Conservation (phyloP, 2,329 filamentous ascomycete genomes). For the Keithomyces neogunnii region DNA sequence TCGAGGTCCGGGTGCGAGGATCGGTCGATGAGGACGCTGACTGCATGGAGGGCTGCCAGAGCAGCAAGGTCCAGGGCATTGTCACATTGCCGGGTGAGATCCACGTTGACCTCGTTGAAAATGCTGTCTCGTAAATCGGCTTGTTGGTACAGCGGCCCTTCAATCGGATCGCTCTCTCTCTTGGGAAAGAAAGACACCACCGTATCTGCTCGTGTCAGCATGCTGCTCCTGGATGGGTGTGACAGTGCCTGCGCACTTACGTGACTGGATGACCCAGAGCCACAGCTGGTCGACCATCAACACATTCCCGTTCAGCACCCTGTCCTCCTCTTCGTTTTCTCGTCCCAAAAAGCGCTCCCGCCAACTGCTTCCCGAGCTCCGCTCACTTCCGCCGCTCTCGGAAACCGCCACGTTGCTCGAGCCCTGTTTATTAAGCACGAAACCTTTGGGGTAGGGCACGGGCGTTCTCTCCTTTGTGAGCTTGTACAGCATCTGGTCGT, state of each 20-base stretch:
- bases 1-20: constrained; percentile 53
- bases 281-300: constrained; percentile 62
- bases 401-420: constrained; percentile 20
- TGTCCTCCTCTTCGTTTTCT: constrained; percentile 18
- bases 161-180: constrained; percentile 43
- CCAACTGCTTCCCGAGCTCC: constrained; percentile 17
- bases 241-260: constrained; percentile 24
- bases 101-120: constrained; percentile 58
- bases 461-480: constrained; percentile 41
- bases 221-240: not conserved
- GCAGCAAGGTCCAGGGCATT: constrained; percentile 55
- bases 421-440: constrained; percentile 18
- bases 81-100: constrained; percentile 52
- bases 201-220: constrained; percentile 29
- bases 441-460: constrained; percentile 12
- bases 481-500: constrained; percentile 62
- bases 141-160: constrained; percentile 49
- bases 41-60: constrained; percentile 51
- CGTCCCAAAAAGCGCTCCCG: constrained; percentile 14
- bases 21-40: constrained; percentile 52
- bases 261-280: constrained; percentile 49
- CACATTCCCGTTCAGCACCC: constrained; percentile 44
- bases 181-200: constrained; percentile 47
- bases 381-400: constrained; percentile 16
- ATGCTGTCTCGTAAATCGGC: constrained; percentile 55